A percentile compares a stretch with the other conserved stretches of the same genome.
Conservation (phyloP, 495 filamentous ascomycete genomes). For the Durotheca rogersii region DNA sequence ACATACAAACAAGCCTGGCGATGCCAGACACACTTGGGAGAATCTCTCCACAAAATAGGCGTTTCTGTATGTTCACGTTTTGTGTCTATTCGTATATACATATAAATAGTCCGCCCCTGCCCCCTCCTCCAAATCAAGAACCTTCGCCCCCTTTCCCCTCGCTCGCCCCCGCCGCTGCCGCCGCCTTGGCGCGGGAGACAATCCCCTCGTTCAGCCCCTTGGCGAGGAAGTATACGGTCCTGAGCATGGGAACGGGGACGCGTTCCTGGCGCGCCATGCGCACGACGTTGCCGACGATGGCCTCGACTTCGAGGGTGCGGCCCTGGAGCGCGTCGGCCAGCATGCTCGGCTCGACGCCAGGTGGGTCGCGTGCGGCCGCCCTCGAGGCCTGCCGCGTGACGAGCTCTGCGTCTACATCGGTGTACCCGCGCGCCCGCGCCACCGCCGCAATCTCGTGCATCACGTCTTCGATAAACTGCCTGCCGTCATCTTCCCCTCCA, state of each 20-base stretch:
- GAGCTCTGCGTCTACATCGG: conserved; percentile 39
- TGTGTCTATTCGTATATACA: not conserved
- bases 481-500: conserved; percentile 22
- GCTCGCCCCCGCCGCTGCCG: too few relatives aligned
- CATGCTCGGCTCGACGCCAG: conserved; percentile 51
- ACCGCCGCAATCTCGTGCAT: conserved; percentile 54
- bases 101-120: not conserved
- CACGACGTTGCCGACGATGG: conserved; percentile 54
- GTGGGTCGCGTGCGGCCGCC: conserved; percentile 32
- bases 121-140: conserved; percentile 17
- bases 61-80: too few relatives aligned
- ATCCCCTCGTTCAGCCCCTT: conserved; percentile 34
- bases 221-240: conserved; percentile 44
- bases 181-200: too few relatives aligned
- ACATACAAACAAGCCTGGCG: conserved; percentile 7
- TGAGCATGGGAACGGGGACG: conserved; percentile 45
- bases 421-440: conserved; percentile 46
- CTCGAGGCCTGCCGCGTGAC: conserved; percentile 42
- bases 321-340: conserved; percentile 44
- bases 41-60: too few relatives aligned
- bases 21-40: too few relatives aligned
- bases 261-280: conserved; percentile 43
- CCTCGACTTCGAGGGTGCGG: conserved; percentile 51
- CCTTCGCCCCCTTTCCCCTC: too few relatives aligned
- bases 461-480: conserved; percentile 41